phyloP scores from a whole-genome alignment of 768 basidiomycete species.

The Boletus subcaerulescens region DNA sequence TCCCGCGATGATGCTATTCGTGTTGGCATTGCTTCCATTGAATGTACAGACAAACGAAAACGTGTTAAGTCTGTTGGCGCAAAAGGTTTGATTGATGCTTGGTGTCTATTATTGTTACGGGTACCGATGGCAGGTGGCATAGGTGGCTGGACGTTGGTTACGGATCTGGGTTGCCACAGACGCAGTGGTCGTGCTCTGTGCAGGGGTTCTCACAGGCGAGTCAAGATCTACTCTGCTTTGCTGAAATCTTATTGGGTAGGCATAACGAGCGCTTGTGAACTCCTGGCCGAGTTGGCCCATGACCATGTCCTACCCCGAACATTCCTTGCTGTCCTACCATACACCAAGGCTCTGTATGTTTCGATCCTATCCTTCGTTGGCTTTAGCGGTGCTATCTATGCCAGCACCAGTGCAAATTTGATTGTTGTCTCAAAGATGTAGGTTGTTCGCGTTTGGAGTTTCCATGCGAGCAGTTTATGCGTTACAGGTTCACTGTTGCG shows the following conservation, averaged over 20 bases:
- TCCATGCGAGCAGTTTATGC: neutral
- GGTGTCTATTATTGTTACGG: neutral
- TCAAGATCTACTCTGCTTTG: neutral
- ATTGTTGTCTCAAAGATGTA: conserved; percentile 58
- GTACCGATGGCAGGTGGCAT: neutral
- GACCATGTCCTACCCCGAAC: conserved; percentile 57
- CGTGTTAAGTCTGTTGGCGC: conserved; percentile 61
- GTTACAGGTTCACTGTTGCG: conserved; percentile 56
- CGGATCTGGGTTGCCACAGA: conserved; percentile 62
- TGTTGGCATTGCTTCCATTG: conserved; percentile 58
- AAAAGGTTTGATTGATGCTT: conserved; percentile 38
- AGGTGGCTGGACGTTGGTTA: conserved; percentile 63
- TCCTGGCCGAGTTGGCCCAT: conserved; percentile 54
- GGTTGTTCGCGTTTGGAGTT: conserved; percentile 4
- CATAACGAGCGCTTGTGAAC: conserved; percentile 56
- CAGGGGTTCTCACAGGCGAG: conserved; percentile 66
- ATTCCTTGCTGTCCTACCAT: conserved; percentile 47
- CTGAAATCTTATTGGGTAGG: conserved; percentile 32
- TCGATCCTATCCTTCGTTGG: conserved; percentile 48
- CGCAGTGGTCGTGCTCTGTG: conserved; percentile 68
- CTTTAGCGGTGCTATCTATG: conserved; percentile 55
- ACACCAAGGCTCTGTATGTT: conserved; percentile 51
- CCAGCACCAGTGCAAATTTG: conserved; percentile 51
- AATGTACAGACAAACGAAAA: conserved; percentile 51
- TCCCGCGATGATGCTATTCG: conserved; percentile 53